Evolutionary conservation across 2,329 filamentous ascomycete species (phyloP).

Genomic region (Pseudogymnoascus sp.): DNA sequence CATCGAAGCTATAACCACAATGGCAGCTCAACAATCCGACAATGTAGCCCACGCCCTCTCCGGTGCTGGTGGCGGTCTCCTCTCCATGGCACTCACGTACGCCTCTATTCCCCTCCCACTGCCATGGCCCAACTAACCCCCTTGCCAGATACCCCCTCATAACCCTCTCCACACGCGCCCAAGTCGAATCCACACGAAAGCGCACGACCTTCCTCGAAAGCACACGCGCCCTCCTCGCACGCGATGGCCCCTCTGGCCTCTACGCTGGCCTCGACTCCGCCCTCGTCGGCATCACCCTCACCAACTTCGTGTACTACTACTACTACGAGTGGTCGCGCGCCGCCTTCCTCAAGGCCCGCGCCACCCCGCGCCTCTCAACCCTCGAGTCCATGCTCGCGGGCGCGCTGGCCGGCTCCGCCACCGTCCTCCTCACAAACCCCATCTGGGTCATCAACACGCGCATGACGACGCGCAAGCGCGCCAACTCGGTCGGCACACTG

Average conservation of each 20-base stretch:
- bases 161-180: conserved; percentile 91
- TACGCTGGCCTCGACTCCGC: conserved; percentile 92
- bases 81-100: conserved; percentile 93
- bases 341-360: conserved; percentile 67
- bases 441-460: conserved; percentile 99
- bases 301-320: conserved; percentile 99
- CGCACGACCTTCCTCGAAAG: conserved; percentile 78
- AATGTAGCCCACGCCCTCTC: conserved; percentile 94
- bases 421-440: conserved; percentile 92
- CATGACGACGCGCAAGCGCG: conserved; percentile 78
- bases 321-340: conserved; percentile 97
- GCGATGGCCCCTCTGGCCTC: conserved; percentile 81
- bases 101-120: conserved; percentile 20
- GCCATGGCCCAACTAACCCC: conserved; percentile 10
- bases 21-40: conserved; percentile 62
- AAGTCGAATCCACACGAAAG: conserved; percentile 93
- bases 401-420: conserved; percentile 86
- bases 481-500: conserved; percentile 37
- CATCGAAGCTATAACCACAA: conserved; percentile 4
- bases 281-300: conserved; percentile 94
- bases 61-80: conserved; percentile 83
- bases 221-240: conserved; percentile 76
- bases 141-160: conserved; percentile 80
- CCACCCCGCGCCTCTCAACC: conserved; percentile 77
- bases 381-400: conserved; percentile 92